Percentiles rank a stretch among this genome's conserved stretches.
phyloP scores from a whole-genome alignment of 2,329 filamentous ascomycete species.

The Tothia fuscella region DNA sequence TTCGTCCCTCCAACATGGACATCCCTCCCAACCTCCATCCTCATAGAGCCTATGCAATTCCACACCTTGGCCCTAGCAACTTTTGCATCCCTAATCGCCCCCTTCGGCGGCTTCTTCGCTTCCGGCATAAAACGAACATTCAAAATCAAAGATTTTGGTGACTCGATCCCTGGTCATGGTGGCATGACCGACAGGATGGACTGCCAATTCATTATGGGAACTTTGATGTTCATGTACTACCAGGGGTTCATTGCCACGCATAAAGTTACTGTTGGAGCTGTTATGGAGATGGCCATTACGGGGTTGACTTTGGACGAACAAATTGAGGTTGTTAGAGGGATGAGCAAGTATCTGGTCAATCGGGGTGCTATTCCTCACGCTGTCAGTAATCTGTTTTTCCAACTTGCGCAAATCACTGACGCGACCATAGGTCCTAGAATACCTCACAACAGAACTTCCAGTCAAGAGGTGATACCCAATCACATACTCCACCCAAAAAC shows the following conservation, averaged over 20 bases:
- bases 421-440: conserved; percentile 1
- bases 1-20: conserved; percentile 48
- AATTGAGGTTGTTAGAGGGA: conserved; percentile 57
- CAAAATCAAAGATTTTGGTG: conserved; percentile 99
- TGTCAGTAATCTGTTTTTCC: conserved; percentile 26
- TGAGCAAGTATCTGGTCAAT: conserved; percentile 53
- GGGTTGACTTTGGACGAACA: conserved; percentile 83
- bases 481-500: no score
- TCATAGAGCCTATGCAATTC: conserved; percentile 79
- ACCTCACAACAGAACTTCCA: conserved; percentile 1
- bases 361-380: conserved; percentile 45
- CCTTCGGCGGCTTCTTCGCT: conserved; percentile 96
- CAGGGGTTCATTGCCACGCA: conserved; percentile 90
- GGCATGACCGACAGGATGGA: conserved; percentile 99
- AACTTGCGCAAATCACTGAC: not conserved
- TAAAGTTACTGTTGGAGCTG: conserved; percentile 70
- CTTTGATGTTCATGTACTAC: conserved; percentile 97
- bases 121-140: conserved; percentile 96
- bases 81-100: conserved; percentile 91
- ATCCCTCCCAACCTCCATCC: conserved; percentile 59
- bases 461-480: not conserved
- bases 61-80: conserved; percentile 83
- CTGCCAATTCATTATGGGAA: conserved; percentile 99
- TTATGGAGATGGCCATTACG: conserved; percentile 84
- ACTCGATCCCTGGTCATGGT: conserved; percentile 93